These are phyloP conservation scores for Glaciozyma antarctica DNA, from an alignment of 768 basidiomycete genomes.

Conservation along the genomic window DNA sequence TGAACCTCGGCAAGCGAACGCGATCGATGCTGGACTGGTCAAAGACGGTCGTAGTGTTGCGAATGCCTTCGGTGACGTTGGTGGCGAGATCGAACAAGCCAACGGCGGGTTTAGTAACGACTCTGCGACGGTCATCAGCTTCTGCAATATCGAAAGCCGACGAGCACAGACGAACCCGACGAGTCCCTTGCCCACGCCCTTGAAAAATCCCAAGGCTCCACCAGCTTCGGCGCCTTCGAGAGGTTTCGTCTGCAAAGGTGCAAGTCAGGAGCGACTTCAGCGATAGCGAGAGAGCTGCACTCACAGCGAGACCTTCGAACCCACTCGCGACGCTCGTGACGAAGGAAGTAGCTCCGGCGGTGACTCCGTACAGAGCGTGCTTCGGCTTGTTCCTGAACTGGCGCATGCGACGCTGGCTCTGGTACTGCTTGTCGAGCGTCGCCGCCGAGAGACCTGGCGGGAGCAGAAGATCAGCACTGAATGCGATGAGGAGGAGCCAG, in stretches of 20 bases:
- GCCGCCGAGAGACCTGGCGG: constrained; percentile 78
- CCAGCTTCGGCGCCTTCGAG: constrained; percentile 91
- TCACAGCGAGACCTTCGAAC: constrained; percentile 84
- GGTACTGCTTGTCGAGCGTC: constrained; percentile 92
- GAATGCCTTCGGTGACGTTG: constrained; percentile 89
- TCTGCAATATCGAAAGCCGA: not conserved
- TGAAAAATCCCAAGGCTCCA: constrained; percentile 93
- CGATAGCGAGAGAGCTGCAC: constrained; percentile 33
- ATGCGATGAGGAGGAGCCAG: not conserved
- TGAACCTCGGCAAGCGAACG: constrained; percentile 73
- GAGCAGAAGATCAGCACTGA: constrained; percentile 1
- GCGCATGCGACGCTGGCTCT: constrained; percentile 72
- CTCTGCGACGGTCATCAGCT: constrained; percentile 44
- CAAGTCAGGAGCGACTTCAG: not conserved
- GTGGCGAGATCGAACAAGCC: constrained; percentile 94
- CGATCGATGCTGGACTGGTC: constrained; percentile 84
- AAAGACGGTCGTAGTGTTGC: constrained; percentile 97
- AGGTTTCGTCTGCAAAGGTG: constrained; percentile 68
- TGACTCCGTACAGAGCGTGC: constrained; percentile 97
- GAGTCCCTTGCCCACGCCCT: constrained; percentile 90
- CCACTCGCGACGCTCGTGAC: constrained; percentile 91
- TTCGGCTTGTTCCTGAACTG: constrained; percentile 89
- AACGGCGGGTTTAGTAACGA: constrained; percentile 90
- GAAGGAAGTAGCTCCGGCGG: constrained; percentile 86
- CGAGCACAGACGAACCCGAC: constrained; percentile 58